Percentiles rank a stretch among this genome's conserved stretches.
These are phyloP conservation scores for Alternaria ethzedia DNA, from an alignment of 2,329 filamentous ascomycete species.

Conservation along the genomic window DNA sequence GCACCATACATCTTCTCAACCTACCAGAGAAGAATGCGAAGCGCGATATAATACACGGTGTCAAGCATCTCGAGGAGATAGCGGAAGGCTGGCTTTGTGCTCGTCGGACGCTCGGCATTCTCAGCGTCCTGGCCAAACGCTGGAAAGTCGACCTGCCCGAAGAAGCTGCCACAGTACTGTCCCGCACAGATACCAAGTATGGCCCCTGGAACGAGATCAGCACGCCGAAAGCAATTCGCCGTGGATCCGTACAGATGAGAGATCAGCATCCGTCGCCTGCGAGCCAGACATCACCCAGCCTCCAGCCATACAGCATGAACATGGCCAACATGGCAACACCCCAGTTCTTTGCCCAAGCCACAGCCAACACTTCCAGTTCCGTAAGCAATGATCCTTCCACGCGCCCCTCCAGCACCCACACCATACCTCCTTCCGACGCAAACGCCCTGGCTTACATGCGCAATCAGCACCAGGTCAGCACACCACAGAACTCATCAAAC, in stretches of 20 bases:
- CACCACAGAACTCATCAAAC: slow-evolving; percentile 12
- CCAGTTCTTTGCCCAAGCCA: slow-evolving; percentile 29
- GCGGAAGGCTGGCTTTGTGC: slow-evolving; percentile 94
- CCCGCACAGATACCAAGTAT: slow-evolving; percentile 79
- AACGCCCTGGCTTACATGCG: slow-evolving; percentile 40
- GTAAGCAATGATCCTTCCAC: slow-evolving; percentile 31
- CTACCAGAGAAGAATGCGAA: slow-evolving; percentile 89
- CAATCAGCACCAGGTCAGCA: slow-evolving; percentile 35
- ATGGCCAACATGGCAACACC: slow-evolving; percentile 32
- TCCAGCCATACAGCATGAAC: slow-evolving; percentile 42
- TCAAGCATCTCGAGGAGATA: slow-evolving; percentile 93
- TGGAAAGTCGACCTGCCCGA: slow-evolving; percentile 88
- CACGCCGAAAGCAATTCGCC: slow-evolving; percentile 31
- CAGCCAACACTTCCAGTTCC: slow-evolving; percentile 27
- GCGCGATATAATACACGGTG: slow-evolving; percentile 86
- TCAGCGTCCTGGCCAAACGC: slow-evolving; percentile 83
- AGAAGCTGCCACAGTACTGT: slow-evolving; percentile 78
- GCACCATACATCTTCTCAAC: slow-evolving; percentile 92
- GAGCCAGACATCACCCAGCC: slow-evolving; percentile 30
- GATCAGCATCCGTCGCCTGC: slow-evolving; percentile 28
- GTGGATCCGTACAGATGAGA: slow-evolving; percentile 21
- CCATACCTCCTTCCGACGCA: slow-evolving; percentile 40
- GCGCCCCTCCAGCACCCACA: slow-evolving; percentile 37
- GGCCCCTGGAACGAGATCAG: slow-evolving; percentile 62
- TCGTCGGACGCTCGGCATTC: slow-evolving; percentile 80